These are phyloP conservation scores for Multifurca ochricompacta DNA, from an alignment of 768 basidiomycete species.

Conservation along the genomic window DNA sequence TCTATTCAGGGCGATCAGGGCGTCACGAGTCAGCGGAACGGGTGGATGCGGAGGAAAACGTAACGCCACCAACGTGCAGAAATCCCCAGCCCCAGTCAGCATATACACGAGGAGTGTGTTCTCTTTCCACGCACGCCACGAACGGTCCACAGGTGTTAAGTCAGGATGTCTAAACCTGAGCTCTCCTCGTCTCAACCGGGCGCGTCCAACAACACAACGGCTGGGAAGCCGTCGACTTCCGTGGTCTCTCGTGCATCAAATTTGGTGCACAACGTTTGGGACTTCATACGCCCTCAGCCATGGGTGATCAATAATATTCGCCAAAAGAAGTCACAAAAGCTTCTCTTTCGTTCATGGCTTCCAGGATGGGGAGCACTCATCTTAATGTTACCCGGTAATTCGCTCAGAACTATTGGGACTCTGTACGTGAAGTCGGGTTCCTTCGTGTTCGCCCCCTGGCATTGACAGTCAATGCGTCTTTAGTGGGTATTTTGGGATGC, in stretches of 20 bases:
- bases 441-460: neutral
- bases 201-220: neutral
- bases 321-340: conserved; percentile 31
- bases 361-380: conserved; percentile 33
- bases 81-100: neutral
- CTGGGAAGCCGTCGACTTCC: neutral
- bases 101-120: too few species aligned
- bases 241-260: neutral
- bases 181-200: neutral
- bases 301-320: conserved; percentile 34
- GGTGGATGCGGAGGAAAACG: neutral
- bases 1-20: neutral
- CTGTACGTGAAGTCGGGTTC: conserved; percentile 30
- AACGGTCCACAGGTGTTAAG: neutral
- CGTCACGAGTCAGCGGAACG: neutral
- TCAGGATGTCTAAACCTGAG: conserved; percentile 3
- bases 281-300: conserved; percentile 19
- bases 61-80: neutral
- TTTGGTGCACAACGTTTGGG: neutral
- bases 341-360: conserved; percentile 35
- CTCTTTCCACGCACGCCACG: neutral
- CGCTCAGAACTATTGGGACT: conserved; percentile 32
- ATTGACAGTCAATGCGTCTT: neutral
- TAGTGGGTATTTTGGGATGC: conserved; percentile 10
- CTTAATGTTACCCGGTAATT: conserved; percentile 33